Percentiles rank a stretch among this genome's conserved stretches.
Conservation (phyloP, 2,329 filamentous ascomycete genomes). For the Microsporum ferrugineum region DNA sequence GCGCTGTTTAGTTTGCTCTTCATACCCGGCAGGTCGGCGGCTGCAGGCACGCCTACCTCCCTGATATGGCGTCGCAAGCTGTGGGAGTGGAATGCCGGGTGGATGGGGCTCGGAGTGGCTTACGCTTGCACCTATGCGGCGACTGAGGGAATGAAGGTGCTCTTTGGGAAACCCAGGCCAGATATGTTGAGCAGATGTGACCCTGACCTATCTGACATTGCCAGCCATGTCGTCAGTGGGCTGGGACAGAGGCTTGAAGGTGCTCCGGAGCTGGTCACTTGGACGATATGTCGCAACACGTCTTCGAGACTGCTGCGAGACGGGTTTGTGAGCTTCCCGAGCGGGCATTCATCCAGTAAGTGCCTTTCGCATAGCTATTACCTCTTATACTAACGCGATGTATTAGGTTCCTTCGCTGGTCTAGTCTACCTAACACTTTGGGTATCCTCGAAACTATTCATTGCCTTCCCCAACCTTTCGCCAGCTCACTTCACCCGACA, state of each 20-base stretch:
- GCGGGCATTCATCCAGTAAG: constrained; percentile 59
- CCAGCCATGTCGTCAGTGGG: constrained; percentile 52
- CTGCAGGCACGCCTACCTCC: constrained; percentile 44
- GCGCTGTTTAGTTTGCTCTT: constrained; percentile 55
- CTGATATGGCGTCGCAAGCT: constrained; percentile 62
- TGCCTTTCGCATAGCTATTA: constrained; percentile 5
- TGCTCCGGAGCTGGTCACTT: constrained; percentile 60
- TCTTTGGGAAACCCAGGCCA: constrained; percentile 54
- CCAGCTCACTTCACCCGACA: constrained; percentile 20
- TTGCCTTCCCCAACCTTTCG: constrained; percentile 35
- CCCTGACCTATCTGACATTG: constrained; percentile 57
- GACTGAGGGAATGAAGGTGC: constrained; percentile 72
- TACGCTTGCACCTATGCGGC: constrained; percentile 64
- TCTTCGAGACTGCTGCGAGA: constrained; percentile 53
- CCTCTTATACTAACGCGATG: background rate
- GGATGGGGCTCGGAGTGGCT: constrained; percentile 67
- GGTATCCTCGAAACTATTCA: constrained; percentile 52
- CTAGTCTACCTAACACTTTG: constrained; percentile 79
- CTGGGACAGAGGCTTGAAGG: constrained; percentile 40
- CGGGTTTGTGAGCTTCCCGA: constrained; percentile 76
- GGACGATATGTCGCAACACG: constrained; percentile 59
- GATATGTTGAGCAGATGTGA: constrained; percentile 59
- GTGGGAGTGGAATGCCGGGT: constrained; percentile 81
- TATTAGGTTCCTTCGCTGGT: constrained; percentile 57
- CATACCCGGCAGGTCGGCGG: constrained; percentile 60